Evolutionary conservation across 495 filamentous ascomycete species (phyloP).

Genomic region (Thermochaetoides thermophila): DNA sequence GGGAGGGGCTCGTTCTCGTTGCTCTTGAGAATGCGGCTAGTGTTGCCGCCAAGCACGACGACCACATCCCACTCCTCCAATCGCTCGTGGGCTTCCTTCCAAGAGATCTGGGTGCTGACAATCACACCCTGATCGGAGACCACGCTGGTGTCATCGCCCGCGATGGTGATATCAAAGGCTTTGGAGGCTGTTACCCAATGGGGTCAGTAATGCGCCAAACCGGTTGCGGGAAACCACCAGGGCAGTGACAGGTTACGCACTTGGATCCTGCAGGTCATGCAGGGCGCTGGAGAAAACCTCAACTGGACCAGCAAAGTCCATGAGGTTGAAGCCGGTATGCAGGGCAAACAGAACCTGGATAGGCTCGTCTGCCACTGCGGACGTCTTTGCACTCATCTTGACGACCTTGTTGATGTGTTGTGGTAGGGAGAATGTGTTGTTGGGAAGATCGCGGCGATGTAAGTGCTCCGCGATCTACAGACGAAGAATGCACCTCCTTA

Average conservation of each 20-base stretch:
- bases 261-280: conserved; percentile 45
- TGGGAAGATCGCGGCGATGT: conserved; percentile 3
- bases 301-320: conserved; percentile 55
- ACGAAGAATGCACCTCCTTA: too few species aligned
- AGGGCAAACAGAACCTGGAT: conserved; percentile 36
- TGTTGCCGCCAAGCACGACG: conserved; percentile 49
- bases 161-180: conserved; percentile 56
- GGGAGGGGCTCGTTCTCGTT: conserved; percentile 46
- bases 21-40: conserved; percentile 37
- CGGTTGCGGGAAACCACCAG: neutral
- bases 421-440: conserved; percentile 1
- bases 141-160: conserved; percentile 38
- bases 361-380: conserved; percentile 34
- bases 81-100: conserved; percentile 46
- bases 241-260: conserved; percentile 27
- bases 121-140: conserved; percentile 60
- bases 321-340: conserved; percentile 34
- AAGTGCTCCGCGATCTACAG: conserved; percentile 2
- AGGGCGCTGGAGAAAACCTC: conserved; percentile 45
- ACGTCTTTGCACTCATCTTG: conserved; percentile 35
- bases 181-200: conserved; percentile 27
- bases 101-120: conserved; percentile 55
- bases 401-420: conserved; percentile 9
- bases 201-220: neutral
- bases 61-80: conserved; percentile 59